A percentile compares a stretch with the other conserved stretches of the same genome.
phyloP scores from a whole-genome alignment of 768 basidiomycete species.

The Mycena indigotica region DNA sequence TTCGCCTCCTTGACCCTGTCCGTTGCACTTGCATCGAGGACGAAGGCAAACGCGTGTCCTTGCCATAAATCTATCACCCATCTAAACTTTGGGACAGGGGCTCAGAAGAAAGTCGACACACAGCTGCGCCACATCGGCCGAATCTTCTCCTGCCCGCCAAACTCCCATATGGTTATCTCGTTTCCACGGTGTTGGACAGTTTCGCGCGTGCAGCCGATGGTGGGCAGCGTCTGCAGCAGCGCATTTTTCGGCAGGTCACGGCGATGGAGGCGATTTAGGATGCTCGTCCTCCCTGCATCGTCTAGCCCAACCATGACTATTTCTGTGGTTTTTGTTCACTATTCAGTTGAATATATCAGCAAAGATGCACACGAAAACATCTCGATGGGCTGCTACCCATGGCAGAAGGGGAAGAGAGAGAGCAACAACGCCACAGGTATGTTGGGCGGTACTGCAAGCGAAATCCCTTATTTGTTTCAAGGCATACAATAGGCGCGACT shows the following conservation, averaged over 20 bases:
- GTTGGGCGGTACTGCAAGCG: too few species aligned
- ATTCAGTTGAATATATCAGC: too few species aligned
- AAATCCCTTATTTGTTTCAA: too few species aligned
- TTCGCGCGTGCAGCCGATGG: slow-evolving; percentile 52
- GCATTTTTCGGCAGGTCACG: slow-evolving; percentile 25
- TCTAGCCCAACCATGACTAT: slow-evolving; percentile 27
- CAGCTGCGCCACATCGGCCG: slow-evolving; percentile 40
- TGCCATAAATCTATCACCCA: slow-evolving; percentile 1
- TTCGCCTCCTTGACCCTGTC: slow-evolving; percentile 48
- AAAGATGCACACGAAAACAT: too few species aligned
- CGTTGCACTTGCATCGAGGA: slow-evolving; percentile 50
- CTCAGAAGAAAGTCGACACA: background rate
- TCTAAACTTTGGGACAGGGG: too few species aligned
- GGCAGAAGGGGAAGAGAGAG: too few species aligned
- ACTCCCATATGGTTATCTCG: slow-evolving; percentile 56
- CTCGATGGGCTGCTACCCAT: too few species aligned
- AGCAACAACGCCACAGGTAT: too few species aligned
- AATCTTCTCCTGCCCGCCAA: slow-evolving; percentile 52
- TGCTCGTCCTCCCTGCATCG: slow-evolving; percentile 32
- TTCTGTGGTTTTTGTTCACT: background rate
- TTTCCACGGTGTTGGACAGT: slow-evolving; percentile 39
- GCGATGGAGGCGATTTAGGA: slow-evolving; percentile 33
- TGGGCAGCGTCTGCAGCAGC: slow-evolving; percentile 27
- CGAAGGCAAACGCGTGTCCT: slow-evolving; percentile 54
- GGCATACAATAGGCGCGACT: too few species aligned